These are phyloP conservation scores for Elsinoe perseae DNA, from an alignment of 2,329 filamentous ascomycete genomes.

Conservation along the genomic window DNA sequence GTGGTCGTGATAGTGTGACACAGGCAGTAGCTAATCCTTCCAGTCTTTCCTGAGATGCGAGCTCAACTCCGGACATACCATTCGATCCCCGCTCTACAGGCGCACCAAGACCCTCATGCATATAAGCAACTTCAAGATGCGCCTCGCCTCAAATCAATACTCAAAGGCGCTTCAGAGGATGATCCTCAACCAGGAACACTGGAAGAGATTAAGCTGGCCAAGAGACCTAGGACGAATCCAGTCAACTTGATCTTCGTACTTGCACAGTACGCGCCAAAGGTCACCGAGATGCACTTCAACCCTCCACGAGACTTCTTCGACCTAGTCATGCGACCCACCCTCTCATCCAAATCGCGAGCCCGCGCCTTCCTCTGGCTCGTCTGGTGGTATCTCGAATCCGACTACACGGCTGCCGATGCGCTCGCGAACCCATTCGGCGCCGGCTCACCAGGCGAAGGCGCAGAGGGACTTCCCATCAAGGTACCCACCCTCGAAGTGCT, in stretches of 20 bases:
- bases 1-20: slow-evolving; percentile 25
- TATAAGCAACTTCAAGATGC: slow-evolving; percentile 98
- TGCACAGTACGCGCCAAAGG: slow-evolving; percentile 78
- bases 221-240: slow-evolving; percentile 79
- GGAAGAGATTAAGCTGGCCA: slow-evolving; percentile 63
- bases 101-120: slow-evolving; percentile 85
- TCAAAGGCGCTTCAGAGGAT: slow-evolving; percentile 95
- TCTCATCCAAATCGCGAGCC: slow-evolving; percentile 75
- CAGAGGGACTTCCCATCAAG: slow-evolving; percentile 43
- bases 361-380: slow-evolving; percentile 92
- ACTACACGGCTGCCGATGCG: slow-evolving; percentile 82
- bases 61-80: slow-evolving; percentile 96
- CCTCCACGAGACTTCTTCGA: slow-evolving; percentile 87
- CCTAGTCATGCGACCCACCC: slow-evolving; percentile 80
- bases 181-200: slow-evolving; percentile 72
- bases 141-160: slow-evolving; percentile 87
- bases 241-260: slow-evolving; percentile 97
- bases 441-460: slow-evolving; percentile 39
- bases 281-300: slow-evolving; percentile 88
- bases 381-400: slow-evolving; percentile 98
- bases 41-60: slow-evolving; percentile 98
- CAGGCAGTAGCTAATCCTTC: slow-evolving; percentile 18
- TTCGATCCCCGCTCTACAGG: slow-evolving; percentile 91
- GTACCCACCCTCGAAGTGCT: slow-evolving; percentile 61
- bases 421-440: slow-evolving; percentile 82